Evolutionary conservation across 192 early-diverging fungal genomes (phyloP), one percentile per base, ranked within the genome.

Genomic region (Coemansia sp.): DNA sequence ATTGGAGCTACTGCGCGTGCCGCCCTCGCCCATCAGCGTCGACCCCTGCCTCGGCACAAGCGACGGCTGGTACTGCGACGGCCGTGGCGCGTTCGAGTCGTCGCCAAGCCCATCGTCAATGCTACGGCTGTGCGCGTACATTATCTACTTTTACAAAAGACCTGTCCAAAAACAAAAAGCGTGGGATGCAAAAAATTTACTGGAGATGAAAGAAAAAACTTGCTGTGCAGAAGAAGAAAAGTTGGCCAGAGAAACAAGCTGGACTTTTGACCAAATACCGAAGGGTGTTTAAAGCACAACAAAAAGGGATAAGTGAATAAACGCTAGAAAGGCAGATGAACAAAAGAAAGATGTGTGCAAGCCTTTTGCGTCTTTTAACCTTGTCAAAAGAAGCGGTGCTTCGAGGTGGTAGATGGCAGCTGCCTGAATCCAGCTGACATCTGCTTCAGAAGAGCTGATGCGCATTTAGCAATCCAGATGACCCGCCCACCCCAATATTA

Each of bases 11-110:
- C 66, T 58, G 17, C 66, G 66, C 6, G 37, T 48, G 25, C 38
- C 38, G 3, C n/a, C 5, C 2, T 6, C 15, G 32, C 35, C 37
- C 37, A 19, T n/a, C 15, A 32, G 37, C 32, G 56, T 32, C 14
- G 56, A 9, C 29, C 29, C 15, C 17, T 32, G 37, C n/a, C 29
- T 35, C 56, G 21, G 56, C 56, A n/a, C 4, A 23, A 53, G 51
- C 7, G 51, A 53, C 14, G 24, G 24, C 24, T 54, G 38, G 51
- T 67, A 67, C 17, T 48, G 66, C 27, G 66, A 67, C 43, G 66
- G 66, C 24, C 45, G 66, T 7, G 66, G 66, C 19, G 58, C 66
- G 49, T 52, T 29, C 35, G 58, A 67, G 23, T 66, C 64, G 15
- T 27, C 48, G 12, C 14, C 56, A 14, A 54, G n/a, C 38, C 49